phyloP scores from a whole-genome alignment of 257 asterid genomes.

The Paulownia fortunei region DNA sequence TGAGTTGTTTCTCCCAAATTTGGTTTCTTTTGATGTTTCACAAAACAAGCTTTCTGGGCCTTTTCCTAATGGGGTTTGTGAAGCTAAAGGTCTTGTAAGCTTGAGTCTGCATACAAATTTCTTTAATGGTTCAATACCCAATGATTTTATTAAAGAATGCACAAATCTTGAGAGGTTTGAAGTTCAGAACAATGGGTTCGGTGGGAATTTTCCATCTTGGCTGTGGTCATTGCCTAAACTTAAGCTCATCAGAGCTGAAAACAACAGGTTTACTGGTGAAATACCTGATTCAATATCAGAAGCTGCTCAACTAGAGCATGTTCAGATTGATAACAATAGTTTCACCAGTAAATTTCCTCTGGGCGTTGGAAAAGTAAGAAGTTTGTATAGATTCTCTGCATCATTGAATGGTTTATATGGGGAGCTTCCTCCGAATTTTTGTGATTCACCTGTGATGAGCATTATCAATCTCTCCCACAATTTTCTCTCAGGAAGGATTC shows the following conservation, averaged over 20 bases:
- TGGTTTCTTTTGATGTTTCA: constrained; percentile 83
- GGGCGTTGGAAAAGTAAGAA: constrained; percentile 67
- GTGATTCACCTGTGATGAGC: constrained; percentile 88
- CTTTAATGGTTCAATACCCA: constrained; percentile 65
- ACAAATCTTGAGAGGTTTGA: constrained; percentile 75
- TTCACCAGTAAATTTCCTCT: constrained; percentile 60
- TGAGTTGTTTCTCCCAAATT: constrained; percentile 56
- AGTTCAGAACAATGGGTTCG: constrained; percentile 78
- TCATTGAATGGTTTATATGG: constrained; percentile 70
- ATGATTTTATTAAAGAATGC: constrained; percentile 55
- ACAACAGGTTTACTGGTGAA: constrained; percentile 74
- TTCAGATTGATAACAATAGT: constrained; percentile 86
- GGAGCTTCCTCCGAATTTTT: constrained; percentile 78
- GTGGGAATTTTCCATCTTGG: constrained; percentile 66
- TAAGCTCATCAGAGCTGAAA: constrained; percentile 80
- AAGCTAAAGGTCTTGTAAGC: constrained; percentile 56
- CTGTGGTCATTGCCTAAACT: constrained; percentile 76
- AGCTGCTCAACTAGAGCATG: constrained; percentile 82
- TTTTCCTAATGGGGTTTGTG: constrained; percentile 69
- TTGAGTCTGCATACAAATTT: constrained; percentile 67
- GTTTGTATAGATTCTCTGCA: constrained; percentile 81
- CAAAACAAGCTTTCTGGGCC: constrained; percentile 71
- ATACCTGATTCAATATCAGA: constrained; percentile 76
- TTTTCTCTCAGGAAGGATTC: constrained; percentile 65
- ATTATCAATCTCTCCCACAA: constrained; percentile 76